A percentile compares a stretch with the other conserved stretches of the same genome.
Conservation (phyloP, 306 rosid genomes). For the Pueraria montana region DNA sequence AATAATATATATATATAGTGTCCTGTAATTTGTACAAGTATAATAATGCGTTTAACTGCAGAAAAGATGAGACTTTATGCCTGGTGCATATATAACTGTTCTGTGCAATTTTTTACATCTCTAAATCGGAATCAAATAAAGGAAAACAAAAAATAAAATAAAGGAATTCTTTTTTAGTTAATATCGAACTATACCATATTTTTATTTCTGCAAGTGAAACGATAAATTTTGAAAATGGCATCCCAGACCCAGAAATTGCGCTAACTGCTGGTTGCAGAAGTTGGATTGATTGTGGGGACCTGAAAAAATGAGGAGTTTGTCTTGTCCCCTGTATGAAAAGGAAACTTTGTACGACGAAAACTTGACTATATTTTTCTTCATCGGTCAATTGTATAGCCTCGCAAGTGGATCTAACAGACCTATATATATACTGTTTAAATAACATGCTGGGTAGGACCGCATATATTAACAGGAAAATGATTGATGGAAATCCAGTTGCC, state of each 20-base stretch:
- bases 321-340: background rate
- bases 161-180: background rate
- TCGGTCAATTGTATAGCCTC: conserved; percentile 18
- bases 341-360: background rate
- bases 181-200: background rate
- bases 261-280: background rate
- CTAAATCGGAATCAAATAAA: background rate
- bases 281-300: background rate
- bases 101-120: background rate
- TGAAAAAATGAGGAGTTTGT: background rate
- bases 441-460: background rate
- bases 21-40: background rate
- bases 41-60: background rate
- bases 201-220: background rate
- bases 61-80: background rate
- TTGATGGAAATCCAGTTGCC: background rate
- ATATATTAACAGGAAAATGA: background rate
- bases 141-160: background rate
- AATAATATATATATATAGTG: background rate
- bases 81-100: background rate
- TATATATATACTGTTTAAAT: background rate
- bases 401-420: background rate
- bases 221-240: background rate
- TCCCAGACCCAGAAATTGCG: conserved; percentile 7
- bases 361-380: background rate